Base-by-base conservation (phyloP, 495 filamentous ascomycete genomes). In the Cercophora sp. region DNA sequence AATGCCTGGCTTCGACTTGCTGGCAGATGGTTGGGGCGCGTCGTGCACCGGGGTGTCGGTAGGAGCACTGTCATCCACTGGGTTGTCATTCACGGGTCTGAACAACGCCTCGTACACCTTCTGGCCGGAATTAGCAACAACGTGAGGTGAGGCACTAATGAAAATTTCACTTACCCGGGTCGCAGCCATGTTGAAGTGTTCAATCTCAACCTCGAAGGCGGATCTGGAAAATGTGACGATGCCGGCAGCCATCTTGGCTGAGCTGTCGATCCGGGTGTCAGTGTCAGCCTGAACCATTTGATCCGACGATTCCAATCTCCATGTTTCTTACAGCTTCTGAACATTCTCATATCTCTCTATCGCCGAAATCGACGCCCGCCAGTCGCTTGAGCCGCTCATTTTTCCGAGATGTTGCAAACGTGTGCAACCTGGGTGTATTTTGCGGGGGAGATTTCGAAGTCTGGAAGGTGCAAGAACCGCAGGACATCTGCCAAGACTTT, bases 271-370 rank as follows among this genome's bases (percentile, higher is more conserved):
- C 40, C 39, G 19, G 51, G 27, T 19, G 42, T 58, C 56, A 53
- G 54, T 39, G 29, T 52, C 13, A 22, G 19, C 15, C 35, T 18
- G 9, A 20, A 2, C 2, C 20, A 9, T 41, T 41, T 8, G 9
- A 9, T 39, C 35, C 18, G 5, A 23, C 22, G 23, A 31, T 37
- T 49, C 3, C 8, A 5, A 23, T 16, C 31, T 3, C 24, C 20
- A 1, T 25, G 20, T 13, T 6, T 59, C 75, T 70, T 53, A 79
- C 77, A 81, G 66, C 49, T 52, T 64, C 37, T 78, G 66, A 15
- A 80, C 79, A 36, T 72, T 77, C 2, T 79, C 76, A 62, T 76
- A 80, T 54, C 77, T 67, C 51, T 75, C 69, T 2, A 67, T 65
- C 10, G 76, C 71, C n/a, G 64, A 67, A 51, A 81, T 65, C 8